Evolutionary conservation across 192 early-diverging fungal genomes (phyloP).

Genomic region (Spinellus fusiger): DNA sequence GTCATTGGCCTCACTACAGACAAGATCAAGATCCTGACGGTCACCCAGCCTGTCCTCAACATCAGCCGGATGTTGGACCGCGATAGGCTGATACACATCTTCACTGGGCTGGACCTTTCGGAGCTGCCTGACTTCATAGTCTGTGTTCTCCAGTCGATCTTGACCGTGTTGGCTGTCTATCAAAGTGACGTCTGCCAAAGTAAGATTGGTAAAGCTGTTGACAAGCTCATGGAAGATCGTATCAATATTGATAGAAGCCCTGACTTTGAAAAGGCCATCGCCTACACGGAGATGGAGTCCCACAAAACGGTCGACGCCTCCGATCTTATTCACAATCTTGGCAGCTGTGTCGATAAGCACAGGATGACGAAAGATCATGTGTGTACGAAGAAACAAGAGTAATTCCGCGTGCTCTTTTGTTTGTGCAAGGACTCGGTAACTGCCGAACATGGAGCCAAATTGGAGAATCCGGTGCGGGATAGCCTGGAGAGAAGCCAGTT

Average conservation of each 20-base stretch:
- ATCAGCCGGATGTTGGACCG: conserved; percentile 18
- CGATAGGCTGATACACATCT: conserved; percentile 1
- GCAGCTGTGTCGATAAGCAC: conserved; percentile 37
- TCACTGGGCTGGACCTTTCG: neutral
- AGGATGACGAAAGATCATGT: conserved; percentile 46
- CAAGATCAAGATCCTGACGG: neutral
- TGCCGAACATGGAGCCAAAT: conserved; percentile 49
- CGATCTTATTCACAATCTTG: conserved; percentile 38
- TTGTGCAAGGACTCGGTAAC: conserved; percentile 39
- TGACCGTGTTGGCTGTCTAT: conserved; percentile 24
- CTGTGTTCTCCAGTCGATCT: conserved; percentile 28
- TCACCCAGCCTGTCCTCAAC: conserved; percentile 1
- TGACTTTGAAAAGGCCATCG: conserved; percentile 41
- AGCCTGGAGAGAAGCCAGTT: conserved; percentile 29
- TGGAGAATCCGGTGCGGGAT: conserved; percentile 37
- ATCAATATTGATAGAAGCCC: conserved; percentile 39
- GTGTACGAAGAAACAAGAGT: conserved; percentile 29
- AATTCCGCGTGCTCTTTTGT: conserved; percentile 35
- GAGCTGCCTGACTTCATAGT: conserved; percentile 29
- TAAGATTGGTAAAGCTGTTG: conserved; percentile 31
- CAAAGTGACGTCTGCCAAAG: conserved; percentile 20
- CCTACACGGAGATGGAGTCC: conserved; percentile 51
- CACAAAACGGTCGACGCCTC: conserved; percentile 39
- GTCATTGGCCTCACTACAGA: conserved; percentile 2
- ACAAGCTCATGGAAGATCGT: conserved; percentile 41